Conservation (phyloP, 495 filamentous ascomycete species). For the Talaromyces proteolyticus region DNA sequence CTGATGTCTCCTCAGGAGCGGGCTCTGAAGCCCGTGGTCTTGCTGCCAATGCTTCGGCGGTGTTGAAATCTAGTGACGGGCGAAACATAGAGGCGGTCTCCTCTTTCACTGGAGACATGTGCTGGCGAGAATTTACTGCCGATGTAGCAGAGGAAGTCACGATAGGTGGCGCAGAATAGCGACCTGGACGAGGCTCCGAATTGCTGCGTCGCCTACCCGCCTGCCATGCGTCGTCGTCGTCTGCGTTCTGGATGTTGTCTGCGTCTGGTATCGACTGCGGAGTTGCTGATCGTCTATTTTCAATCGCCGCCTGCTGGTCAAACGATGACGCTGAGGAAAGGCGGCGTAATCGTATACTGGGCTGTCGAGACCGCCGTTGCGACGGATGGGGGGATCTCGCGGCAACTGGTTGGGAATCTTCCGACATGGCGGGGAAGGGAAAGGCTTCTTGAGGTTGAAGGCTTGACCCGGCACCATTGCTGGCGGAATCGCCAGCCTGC, state of each 20-base stretch:
- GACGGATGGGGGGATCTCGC: conserved; percentile 10
- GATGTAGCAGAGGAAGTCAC: conserved; percentile 25
- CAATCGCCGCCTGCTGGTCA: conserved; percentile 1
- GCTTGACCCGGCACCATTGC: neutral
- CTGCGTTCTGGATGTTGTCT: conserved; percentile 10
- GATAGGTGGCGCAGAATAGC: conserved; percentile 27
- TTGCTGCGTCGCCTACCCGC: conserved; percentile 37
- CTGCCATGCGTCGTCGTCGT: conserved; percentile 27
- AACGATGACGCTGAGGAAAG: conserved; percentile 21
- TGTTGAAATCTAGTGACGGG: conserved; percentile 4
- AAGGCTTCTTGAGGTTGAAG: conserved; percentile 5
- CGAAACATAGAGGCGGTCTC: conserved; percentile 23
- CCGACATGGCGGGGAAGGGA: neutral
- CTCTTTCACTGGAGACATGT: conserved; percentile 34
- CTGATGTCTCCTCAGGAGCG: neutral
- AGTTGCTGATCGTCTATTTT: conserved; percentile 10
- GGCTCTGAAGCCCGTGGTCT: neutral
- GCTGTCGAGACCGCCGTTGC: conserved; percentile 25
- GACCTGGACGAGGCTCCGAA: conserved; percentile 37
- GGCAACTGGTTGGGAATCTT: conserved; percentile 9
- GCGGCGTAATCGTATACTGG: conserved; percentile 34
- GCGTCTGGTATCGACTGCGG: conserved; percentile 3
- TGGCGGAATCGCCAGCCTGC: conserved; percentile 19
- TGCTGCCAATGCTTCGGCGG: neutral
- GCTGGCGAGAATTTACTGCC: conserved; percentile 13